Evolutionary conservation across 257 asterid species (phyloP).

Genomic region (Petunia axillaris): DNA sequence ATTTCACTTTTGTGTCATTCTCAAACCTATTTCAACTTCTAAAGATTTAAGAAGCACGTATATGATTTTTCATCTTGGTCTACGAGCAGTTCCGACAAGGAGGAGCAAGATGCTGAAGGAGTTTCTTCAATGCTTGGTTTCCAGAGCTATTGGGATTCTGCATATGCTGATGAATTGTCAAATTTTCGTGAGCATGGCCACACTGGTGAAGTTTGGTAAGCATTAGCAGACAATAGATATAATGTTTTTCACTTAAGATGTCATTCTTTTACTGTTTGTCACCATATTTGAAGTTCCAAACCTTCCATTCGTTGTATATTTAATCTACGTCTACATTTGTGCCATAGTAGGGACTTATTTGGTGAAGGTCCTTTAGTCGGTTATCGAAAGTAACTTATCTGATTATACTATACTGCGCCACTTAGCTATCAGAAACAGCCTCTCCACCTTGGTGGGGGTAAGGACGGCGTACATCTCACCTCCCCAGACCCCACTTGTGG

Average conservation of each 20-base stretch:
- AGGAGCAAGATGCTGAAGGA: constrained; percentile 81
- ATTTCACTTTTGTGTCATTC: neutral
- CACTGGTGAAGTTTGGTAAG: constrained; percentile 96
- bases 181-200: constrained; percentile 96
- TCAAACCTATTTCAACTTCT: neutral
- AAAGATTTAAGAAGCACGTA: neutral
- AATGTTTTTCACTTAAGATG: neutral
- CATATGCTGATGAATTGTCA: constrained; percentile 87
- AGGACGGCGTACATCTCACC: too few species aligned
- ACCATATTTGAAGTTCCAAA: neutral
- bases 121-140: constrained; percentile 84
- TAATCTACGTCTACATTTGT: neutral
- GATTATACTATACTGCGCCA: neutral
- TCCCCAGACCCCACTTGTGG: too few species aligned
- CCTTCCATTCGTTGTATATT: neutral
- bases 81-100: constrained; percentile 79
- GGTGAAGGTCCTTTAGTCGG: neutral
- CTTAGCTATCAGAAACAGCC: too few species aligned
- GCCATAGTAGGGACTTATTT: neutral
- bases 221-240: neutral
- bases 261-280: neutral
- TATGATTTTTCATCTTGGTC: neutral
- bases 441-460: too few species aligned
- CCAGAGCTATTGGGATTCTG: constrained; percentile 94
- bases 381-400: neutral